Evolutionary conservation across 75 land plant genomes (phyloP).

Genomic region (Sequoia sempervirens): DNA sequence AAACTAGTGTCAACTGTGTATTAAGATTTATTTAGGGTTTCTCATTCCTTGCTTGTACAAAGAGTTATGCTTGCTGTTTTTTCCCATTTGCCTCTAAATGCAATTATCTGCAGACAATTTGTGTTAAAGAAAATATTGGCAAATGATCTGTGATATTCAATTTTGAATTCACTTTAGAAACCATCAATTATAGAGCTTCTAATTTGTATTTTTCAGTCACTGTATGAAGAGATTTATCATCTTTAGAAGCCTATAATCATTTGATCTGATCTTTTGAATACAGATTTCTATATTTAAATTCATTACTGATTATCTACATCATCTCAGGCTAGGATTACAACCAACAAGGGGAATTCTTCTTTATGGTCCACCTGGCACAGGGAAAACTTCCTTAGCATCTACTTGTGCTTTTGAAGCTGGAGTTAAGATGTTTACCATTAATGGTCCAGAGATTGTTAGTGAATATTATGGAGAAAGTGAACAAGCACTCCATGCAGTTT

Average conservation of each 20-base stretch:
- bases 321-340: constrained; percentile 38
- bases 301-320: not conserved
- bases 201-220: not conserved
- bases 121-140: not conserved
- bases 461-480: constrained; percentile 95
- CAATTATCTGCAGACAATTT: not conserved
- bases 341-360: constrained; percentile 84
- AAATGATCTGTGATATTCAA: not conserved
- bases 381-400: constrained; percentile 87
- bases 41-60: not conserved
- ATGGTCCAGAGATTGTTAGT: constrained; percentile 88
- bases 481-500: no score
- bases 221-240: not conserved
- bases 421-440: constrained; percentile 70
- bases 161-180: not conserved
- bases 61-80: not conserved
- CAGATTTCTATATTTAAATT: not conserved
- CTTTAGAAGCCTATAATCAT: not conserved
- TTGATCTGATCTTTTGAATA: not conserved
- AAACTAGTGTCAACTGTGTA: not conserved
- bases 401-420: constrained; percentile 78
- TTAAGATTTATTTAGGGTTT: not conserved
- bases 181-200: not conserved
- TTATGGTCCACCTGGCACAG: constrained; percentile 98
- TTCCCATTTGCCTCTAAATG: not conserved